phyloP scores from a whole-genome alignment of 2,329 filamentous ascomycete species.

The Cladosporium sp. region DNA sequence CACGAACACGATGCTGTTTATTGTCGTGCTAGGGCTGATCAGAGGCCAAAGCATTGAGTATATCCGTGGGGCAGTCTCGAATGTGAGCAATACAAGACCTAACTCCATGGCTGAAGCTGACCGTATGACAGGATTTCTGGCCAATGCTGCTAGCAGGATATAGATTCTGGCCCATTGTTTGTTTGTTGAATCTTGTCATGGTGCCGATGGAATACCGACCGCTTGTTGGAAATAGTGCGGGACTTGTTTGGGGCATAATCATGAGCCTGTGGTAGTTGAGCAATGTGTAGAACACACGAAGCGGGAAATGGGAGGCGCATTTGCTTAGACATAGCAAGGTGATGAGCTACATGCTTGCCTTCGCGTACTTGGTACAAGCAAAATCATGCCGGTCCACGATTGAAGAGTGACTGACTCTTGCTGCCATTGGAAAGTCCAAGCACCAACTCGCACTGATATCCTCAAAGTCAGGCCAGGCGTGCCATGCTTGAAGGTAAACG shows the following conservation, averaged over 20 bases:
- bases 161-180: constrained; percentile 71
- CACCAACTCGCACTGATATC: no score
- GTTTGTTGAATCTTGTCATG: constrained; percentile 68
- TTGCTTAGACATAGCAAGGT: neutral
- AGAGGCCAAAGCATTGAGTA: constrained; percentile 34
- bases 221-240: constrained; percentile 9
- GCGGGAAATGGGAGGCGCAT: neutral
- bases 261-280: constrained; percentile 13
- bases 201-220: constrained; percentile 61
- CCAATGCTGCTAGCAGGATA: constrained; percentile 68
- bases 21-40: constrained; percentile 60
- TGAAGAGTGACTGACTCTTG: neutral
- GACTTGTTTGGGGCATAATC: constrained; percentile 6
- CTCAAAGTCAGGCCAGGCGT: neutral
- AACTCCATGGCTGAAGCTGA: constrained; percentile 12
- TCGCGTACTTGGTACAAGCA: neutral
- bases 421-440: neutral
- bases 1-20: constrained; percentile 66
- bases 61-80: constrained; percentile 13
- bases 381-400: neutral
- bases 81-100: neutral
- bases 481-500: neutral
- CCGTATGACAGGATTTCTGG: constrained; percentile 28
- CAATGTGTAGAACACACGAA: neutral
- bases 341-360: neutral